Evolutionary conservation across 306 rosid genomes (phyloP).

Genomic region (Ziziphus jujuba): DNA sequence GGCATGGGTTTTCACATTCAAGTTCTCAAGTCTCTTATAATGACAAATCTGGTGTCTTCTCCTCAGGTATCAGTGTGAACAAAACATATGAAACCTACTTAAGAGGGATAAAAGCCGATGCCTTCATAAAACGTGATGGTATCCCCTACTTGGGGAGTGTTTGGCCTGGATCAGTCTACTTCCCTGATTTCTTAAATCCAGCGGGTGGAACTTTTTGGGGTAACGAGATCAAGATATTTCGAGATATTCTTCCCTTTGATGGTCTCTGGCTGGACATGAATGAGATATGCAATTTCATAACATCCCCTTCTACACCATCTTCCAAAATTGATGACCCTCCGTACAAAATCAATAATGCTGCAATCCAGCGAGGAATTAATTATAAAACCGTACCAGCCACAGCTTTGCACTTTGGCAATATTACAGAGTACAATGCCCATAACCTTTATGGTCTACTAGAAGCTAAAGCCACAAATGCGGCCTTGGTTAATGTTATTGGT

Average conservation of each 20-base stretch:
- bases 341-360: slow-evolving; percentile 57
- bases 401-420: slow-evolving; percentile 56
- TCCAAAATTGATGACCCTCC: slow-evolving; percentile 82
- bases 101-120: slow-evolving; percentile 68
- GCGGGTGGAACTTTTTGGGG: slow-evolving; percentile 50
- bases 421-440: slow-evolving; percentile 76
- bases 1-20: neutral
- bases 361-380: slow-evolving; percentile 41
- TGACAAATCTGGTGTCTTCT: neutral
- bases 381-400: slow-evolving; percentile 58
- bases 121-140: slow-evolving; percentile 66
- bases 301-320: slow-evolving; percentile 45
- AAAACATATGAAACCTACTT: slow-evolving; percentile 53
- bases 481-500: slow-evolving; percentile 52
- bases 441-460: slow-evolving; percentile 77
- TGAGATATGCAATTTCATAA: slow-evolving; percentile 65
- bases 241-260: slow-evolving; percentile 56
- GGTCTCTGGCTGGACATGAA: slow-evolving; percentile 96
- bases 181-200: slow-evolving; percentile 80
- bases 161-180: slow-evolving; percentile 90
- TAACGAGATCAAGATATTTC: slow-evolving; percentile 64
- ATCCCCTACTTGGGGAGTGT: slow-evolving; percentile 69
- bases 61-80: slow-evolving; percentile 67
- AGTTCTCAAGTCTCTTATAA: neutral
- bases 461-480: slow-evolving; percentile 61